Percentiles rank a stretch among this genome's conserved stretches.
These are phyloP conservation scores for Luffa acutangula DNA, from an alignment of 306 rosid genomes.

Conservation along the genomic window DNA sequence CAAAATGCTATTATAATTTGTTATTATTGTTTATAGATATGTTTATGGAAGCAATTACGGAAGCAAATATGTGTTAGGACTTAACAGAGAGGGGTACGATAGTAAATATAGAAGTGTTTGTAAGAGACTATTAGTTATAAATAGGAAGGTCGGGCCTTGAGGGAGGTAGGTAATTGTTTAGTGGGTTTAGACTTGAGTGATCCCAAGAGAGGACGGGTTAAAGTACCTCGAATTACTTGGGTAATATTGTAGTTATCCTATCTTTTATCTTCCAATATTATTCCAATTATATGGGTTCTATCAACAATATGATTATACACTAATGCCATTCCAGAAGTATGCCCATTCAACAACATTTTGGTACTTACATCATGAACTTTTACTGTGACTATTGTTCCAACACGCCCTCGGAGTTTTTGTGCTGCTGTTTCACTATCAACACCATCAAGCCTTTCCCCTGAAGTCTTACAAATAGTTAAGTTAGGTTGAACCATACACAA, in stretches of 20 bases:
- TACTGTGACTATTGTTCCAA: conserved; percentile 75
- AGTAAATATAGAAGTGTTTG: not conserved
- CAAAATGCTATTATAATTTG: conserved; percentile 6
- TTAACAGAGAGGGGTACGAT: not conserved
- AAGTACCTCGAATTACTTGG: not conserved
- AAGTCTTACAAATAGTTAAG: conserved; percentile 14
- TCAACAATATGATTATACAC: not conserved
- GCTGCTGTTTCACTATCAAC: conserved; percentile 76
- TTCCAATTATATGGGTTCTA: not conserved
- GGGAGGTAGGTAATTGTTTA: not conserved
- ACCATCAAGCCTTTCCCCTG: conserved; percentile 81
- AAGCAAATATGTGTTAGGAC: not conserved
- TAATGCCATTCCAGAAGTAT: not conserved
- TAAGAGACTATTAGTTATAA: not conserved
- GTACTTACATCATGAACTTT: conserved; percentile 43
- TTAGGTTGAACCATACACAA: not conserved
- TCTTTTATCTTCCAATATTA: not conserved
- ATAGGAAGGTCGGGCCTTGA: not conserved
- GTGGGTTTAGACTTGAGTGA: not conserved
- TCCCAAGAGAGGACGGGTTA: not conserved
- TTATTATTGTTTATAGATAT: not conserved
- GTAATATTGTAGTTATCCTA: not conserved
- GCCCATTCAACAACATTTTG: not conserved
- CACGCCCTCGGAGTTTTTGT: conserved; percentile 73
- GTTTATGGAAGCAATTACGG: not conserved